These are phyloP conservation scores for Epichloe aotearoae DNA, from an alignment of 2,329 filamentous ascomycete genomes.

Conservation along the genomic window DNA sequence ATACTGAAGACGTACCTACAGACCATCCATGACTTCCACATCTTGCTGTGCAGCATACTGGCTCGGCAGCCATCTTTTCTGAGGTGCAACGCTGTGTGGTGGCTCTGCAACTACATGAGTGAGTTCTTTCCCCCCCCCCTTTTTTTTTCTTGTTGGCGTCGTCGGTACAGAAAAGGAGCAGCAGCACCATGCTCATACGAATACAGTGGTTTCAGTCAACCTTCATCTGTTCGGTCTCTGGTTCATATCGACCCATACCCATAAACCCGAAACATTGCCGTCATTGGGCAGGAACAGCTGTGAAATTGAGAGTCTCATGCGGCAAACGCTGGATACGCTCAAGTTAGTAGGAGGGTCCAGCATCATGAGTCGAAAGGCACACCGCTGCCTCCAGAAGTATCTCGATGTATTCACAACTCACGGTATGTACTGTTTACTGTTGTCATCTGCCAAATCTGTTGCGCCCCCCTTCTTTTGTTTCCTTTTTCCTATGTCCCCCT, in stretches of 20 bases:
- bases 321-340: conserved; percentile 8
- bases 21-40: conserved; percentile 10
- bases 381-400: conserved; percentile 11
- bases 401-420: conserved; percentile 7
- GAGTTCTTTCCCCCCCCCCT: neutral
- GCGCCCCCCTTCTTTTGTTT: no score
- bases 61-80: conserved; percentile 11
- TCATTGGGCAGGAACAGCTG: conserved; percentile 4
- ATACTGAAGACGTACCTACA: conserved; percentile 12
- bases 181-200: neutral
- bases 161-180: no score
- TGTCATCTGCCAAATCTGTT: neutral
- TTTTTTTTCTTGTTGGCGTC: neutral
- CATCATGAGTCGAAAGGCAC: conserved; percentile 12
- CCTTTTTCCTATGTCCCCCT: no score
- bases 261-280: conserved; percentile 1
- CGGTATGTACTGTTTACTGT: conserved; percentile 2
- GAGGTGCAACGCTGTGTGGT: conserved; percentile 16
- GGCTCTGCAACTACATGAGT: conserved; percentile 20
- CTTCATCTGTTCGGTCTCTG: conserved; percentile 17
- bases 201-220: conserved; percentile 14
- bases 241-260: conserved; percentile 8
- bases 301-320: conserved; percentile 8
- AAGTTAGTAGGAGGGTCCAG: conserved; percentile 10
- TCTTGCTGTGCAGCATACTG: conserved; percentile 9